phyloP scores from a whole-genome alignment of 2,329 filamentous ascomycete genomes.

The Diaporthe aspalathi region DNA sequence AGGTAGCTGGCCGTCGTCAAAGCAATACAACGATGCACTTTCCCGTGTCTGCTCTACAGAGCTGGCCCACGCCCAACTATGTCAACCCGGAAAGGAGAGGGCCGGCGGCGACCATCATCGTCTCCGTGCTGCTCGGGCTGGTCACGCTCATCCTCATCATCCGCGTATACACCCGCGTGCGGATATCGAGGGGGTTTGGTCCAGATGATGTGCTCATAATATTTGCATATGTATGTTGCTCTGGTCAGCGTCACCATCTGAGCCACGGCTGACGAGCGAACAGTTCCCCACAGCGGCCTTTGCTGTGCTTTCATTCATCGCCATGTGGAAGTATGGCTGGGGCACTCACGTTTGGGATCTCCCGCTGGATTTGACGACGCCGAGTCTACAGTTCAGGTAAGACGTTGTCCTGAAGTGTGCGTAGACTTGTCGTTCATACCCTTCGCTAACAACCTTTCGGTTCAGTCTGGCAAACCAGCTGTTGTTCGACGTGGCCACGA shows the following conservation, averaged over 20 bases:
- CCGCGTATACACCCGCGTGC: slow-evolving; percentile 51
- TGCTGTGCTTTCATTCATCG: slow-evolving; percentile 46
- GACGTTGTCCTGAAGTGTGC: not conserved
- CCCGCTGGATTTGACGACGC: slow-evolving; percentile 40
- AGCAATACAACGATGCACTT: slow-evolving; percentile 43
- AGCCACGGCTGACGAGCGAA: slow-evolving; percentile 32
- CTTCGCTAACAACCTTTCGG: not conserved
- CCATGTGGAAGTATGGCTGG: slow-evolving; percentile 46
- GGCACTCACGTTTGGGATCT: slow-evolving; percentile 51
- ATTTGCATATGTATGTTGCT: slow-evolving; percentile 49
- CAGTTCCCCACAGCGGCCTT: slow-evolving; percentile 49
- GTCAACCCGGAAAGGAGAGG: slow-evolving; percentile 48
- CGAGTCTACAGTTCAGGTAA: slow-evolving; percentile 47
- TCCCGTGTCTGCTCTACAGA: slow-evolving; percentile 42
- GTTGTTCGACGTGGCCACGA: slow-evolving; percentile 53
- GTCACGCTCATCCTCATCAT: slow-evolving; percentile 48
- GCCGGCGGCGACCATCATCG: slow-evolving; percentile 45
- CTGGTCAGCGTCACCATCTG: not conserved
- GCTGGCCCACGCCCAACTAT: slow-evolving; percentile 50
- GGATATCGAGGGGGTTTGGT: slow-evolving; percentile 50
- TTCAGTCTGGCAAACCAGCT: slow-evolving; percentile 49
- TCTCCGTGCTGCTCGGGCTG: slow-evolving; percentile 44
- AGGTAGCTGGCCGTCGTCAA: not conserved
- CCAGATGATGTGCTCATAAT: slow-evolving; percentile 52
- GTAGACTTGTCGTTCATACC: slow-evolving; percentile 6